Evolutionary conservation across 345 rosid genomes (phyloP).

Genomic region (Mangifera indica): DNA sequence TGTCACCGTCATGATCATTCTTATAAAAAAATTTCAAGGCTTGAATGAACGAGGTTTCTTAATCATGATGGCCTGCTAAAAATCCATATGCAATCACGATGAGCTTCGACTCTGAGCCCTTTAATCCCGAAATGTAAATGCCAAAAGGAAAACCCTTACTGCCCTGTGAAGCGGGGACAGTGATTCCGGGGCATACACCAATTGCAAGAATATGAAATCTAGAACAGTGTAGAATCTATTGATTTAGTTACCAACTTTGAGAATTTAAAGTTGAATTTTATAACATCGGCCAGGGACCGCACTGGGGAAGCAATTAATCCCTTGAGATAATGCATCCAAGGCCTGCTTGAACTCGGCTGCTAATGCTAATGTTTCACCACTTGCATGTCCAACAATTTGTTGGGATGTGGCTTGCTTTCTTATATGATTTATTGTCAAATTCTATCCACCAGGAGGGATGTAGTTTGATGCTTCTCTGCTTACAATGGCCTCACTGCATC

Average conservation of each 20-base stretch:
- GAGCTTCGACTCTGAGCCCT: conserved; percentile 36
- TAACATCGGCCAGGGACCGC: conserved; percentile 34
- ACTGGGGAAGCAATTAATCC: conserved; percentile 39
- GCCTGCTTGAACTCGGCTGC: conserved; percentile 35
- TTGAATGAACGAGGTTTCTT: conserved; percentile 29
- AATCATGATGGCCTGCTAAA: conserved; percentile 21
- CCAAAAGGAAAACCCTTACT: conserved; percentile 33
- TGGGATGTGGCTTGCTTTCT: no score
- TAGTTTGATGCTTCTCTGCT: no score
- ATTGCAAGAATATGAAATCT: conserved; percentile 25
- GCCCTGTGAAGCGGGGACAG: conserved; percentile 42
- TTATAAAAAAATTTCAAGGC: background rate
- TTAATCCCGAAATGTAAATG: conserved; percentile 39
- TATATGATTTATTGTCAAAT: no score
- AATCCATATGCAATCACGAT: conserved; percentile 36
- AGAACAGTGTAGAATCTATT: no score
- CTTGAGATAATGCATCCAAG: conserved; percentile 26
- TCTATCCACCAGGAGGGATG: no score
- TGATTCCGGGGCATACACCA: conserved; percentile 43
- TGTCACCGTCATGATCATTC: background rate
- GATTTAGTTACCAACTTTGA: conserved; percentile 17
- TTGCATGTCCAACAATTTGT: background rate
- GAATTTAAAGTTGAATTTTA: conserved; percentile 33
- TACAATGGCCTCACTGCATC: no score
- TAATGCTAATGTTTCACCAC: background rate